These are phyloP conservation scores for Backusella tuberculispora DNA, from an alignment of 192 early-diverging fungal genomes.

Conservation along the genomic window DNA sequence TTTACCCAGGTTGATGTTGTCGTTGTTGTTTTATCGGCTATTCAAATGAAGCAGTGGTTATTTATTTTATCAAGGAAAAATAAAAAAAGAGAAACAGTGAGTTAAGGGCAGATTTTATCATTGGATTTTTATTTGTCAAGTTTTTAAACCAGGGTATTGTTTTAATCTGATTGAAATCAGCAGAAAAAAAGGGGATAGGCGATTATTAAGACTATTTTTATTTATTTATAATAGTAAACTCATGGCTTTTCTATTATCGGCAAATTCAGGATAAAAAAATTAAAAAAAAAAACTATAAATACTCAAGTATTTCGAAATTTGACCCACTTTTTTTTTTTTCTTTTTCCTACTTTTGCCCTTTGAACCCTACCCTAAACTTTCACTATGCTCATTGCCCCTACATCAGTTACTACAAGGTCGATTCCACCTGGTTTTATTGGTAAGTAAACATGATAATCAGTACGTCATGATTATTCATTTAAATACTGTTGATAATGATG, in stretches of 20 bases:
- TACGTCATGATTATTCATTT: not conserved
- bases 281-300: conserved; percentile 10
- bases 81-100: not conserved
- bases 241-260: not conserved
- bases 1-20: not conserved
- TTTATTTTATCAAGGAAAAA: no score
- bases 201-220: not conserved
- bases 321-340: conserved; percentile 26
- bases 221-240: conserved; percentile 1
- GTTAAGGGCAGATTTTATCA: not conserved
- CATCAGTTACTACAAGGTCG: conserved; percentile 19
- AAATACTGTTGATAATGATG: not conserved
- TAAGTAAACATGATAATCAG: not conserved
- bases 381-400: conserved; percentile 2
- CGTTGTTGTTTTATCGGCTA: not conserved
- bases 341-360: conserved; percentile 26
- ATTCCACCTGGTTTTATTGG: conserved; percentile 39
- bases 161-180: not conserved
- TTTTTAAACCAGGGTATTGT: not conserved
- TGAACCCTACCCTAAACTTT: conserved; percentile 5
- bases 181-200: not conserved
- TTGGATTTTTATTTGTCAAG: not conserved
- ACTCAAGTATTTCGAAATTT: conserved; percentile 5
- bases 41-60: not conserved
- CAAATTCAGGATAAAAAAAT: conserved; percentile 1